A percentile compares a stretch with the other conserved stretches of the same genome.
phyloP scores from a whole-genome alignment of 2,329 filamentous ascomycete species.

The Colletotrichum sp. region DNA sequence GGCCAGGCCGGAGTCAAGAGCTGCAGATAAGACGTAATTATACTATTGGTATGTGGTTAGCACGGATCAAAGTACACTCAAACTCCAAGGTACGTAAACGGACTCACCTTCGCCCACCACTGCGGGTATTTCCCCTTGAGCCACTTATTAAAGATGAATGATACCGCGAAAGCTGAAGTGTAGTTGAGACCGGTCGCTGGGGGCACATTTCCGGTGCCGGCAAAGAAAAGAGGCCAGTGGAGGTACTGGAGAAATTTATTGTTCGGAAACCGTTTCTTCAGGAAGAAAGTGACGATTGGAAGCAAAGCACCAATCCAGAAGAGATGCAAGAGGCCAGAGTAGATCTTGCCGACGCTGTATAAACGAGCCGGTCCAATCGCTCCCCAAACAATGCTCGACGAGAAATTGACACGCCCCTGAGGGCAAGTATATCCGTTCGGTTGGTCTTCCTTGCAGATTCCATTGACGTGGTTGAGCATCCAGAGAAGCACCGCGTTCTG shows the following conservation, averaged over 20 bases:
- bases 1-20: slow-evolving; percentile 44
- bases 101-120: slow-evolving; percentile 13
- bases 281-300: slow-evolving; percentile 9
- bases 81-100: fast-evolving
- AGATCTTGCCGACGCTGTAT: slow-evolving; percentile 51
- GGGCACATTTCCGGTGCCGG: slow-evolving; percentile 11
- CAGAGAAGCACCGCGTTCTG: slow-evolving; percentile 39
- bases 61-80: not conserved
- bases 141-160: slow-evolving; percentile 15
- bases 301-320: slow-evolving; percentile 48
- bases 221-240: slow-evolving; percentile 17
- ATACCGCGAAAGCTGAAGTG: slow-evolving; percentile 2
- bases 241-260: not conserved
- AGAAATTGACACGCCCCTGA: slow-evolving; percentile 52
- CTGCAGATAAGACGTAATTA: slow-evolving; percentile 47
- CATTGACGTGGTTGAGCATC: slow-evolving; percentile 39
- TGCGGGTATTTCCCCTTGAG: slow-evolving; percentile 13
- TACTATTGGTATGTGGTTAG: slow-evolving; percentile 13
- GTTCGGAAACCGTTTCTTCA: not conserved
- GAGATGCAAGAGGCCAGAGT: slow-evolving; percentile 51
- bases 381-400: slow-evolving; percentile 55
- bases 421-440: slow-evolving; percentile 53
- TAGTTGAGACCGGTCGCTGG: slow-evolving; percentile 16
- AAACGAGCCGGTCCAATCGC: slow-evolving; percentile 54
- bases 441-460: slow-evolving; percentile 45